phyloP scores from a whole-genome alignment of 306 rosid genomes.

The Vicia villosa region DNA sequence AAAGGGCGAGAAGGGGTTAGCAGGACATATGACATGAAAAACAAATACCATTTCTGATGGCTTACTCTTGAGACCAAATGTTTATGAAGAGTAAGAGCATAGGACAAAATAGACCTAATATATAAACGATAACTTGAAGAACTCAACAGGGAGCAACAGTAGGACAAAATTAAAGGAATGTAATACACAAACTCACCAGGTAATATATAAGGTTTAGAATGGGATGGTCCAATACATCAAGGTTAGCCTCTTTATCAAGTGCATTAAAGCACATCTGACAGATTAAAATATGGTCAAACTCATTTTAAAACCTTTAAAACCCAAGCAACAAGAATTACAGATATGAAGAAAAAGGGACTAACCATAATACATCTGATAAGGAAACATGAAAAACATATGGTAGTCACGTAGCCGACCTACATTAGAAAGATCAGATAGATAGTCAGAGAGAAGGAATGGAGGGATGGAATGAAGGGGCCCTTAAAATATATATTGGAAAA shows the following conservation, averaged over 20 bases:
- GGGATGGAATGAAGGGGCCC: not conserved
- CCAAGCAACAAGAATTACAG: constrained; percentile 21
- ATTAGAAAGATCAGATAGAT: constrained; percentile 32
- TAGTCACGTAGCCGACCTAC: constrained; percentile 98
- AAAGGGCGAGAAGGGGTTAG: constrained; percentile 9
- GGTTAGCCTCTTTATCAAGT: constrained; percentile 78
- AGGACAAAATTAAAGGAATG: constrained; percentile 2
- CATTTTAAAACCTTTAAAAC: constrained; percentile 19
- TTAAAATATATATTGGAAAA: not conserved
- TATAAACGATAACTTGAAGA: constrained; percentile 22
- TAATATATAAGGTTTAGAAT: constrained; percentile 82
- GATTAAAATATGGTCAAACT: constrained; percentile 32
- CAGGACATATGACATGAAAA: constrained; percentile 1
- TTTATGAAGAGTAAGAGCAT: not conserved
- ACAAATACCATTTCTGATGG: constrained; percentile 18
- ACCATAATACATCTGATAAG: constrained; percentile 95
- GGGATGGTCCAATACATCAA: constrained; percentile 94
- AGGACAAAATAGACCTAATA: not conserved
- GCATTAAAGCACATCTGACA: constrained; percentile 88
- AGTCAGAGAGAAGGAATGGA: not conserved
- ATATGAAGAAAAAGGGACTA: constrained; percentile 39
- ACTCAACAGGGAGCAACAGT: constrained; percentile 10
- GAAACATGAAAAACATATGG: constrained; percentile 94
- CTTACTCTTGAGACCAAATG: constrained; percentile 10
- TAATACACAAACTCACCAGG: constrained; percentile 61